phyloP scores from a whole-genome alignment of 805 yeast genomes.

The Ogataea wickerhamii region DNA sequence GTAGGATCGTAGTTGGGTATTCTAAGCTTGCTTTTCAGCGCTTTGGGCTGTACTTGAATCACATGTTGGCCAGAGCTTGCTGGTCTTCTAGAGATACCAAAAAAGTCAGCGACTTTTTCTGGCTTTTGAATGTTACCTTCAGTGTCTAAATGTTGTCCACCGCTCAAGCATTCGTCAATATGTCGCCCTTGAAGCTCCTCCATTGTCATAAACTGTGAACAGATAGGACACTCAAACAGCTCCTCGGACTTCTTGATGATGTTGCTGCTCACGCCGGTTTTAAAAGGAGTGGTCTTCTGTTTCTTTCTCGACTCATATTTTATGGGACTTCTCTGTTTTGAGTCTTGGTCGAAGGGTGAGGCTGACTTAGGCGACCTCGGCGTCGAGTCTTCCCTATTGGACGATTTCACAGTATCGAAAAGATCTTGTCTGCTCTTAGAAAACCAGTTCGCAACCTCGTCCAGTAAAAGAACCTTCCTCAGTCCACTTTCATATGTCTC shows the following conservation, averaged over 20 bases:
- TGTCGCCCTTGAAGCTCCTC: conserved; percentile 55
- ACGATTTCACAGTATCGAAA: conserved; percentile 28
- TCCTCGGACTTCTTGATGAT: conserved; percentile 18
- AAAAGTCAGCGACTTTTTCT: conserved; percentile 14
- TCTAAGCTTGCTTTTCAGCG: conserved; percentile 26
- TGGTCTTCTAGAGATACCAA: not conserved
- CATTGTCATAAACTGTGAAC: conserved; percentile 52
- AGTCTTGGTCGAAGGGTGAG: conserved; percentile 3
- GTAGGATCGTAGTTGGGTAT: conserved; percentile 64
- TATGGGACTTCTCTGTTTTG: conserved; percentile 7
- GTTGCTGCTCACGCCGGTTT: not conserved
- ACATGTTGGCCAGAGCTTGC: not conserved
- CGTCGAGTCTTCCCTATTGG: conserved; percentile 12
- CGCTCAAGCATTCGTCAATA: conserved; percentile 54
- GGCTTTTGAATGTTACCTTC: conserved; percentile 5
- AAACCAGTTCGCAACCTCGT: conserved; percentile 61
- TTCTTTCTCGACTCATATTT: conserved; percentile 16
- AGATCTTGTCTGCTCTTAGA: conserved; percentile 39
- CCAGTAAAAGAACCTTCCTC: conserved; percentile 64
- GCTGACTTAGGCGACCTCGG: not conserved
- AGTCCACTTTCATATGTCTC: conserved; percentile 69
- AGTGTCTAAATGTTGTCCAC: not conserved
- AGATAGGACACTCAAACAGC: conserved; percentile 65
- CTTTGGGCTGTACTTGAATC: conserved; percentile 26
- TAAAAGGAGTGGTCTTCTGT: conserved; percentile 1